Evolutionary conservation across 306 rosid species (phyloP).

Genomic region (Herpetospermum pedunculosum): DNA sequence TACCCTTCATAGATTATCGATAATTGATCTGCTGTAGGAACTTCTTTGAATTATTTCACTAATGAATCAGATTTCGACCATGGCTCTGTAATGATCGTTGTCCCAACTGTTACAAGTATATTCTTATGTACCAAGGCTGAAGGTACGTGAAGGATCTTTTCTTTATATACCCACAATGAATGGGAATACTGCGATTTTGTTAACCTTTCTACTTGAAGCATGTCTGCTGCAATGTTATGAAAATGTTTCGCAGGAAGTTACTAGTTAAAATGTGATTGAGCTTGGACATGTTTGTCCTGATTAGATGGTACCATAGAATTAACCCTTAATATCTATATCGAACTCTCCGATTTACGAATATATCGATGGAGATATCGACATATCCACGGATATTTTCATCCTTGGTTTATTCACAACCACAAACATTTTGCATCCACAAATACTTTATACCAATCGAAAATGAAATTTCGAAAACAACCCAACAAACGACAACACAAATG

Average conservation of each 20-base stretch:
- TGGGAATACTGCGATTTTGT: background rate
- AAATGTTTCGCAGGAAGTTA: background rate
- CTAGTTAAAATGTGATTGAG: background rate
- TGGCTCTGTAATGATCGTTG: background rate
- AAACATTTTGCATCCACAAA: too few species aligned
- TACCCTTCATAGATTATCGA: background rate
- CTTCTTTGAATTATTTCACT: background rate
- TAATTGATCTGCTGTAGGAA: background rate
- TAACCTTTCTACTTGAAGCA: background rate
- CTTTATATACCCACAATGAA: background rate
- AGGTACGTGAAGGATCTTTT: background rate
- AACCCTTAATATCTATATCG: too few species aligned
- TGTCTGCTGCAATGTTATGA: background rate
- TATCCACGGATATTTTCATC: too few species aligned
- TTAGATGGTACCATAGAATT: background rate
- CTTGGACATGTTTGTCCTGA: background rate
- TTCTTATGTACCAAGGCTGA: background rate
- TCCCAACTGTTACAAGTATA: background rate
- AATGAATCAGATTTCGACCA: background rate
- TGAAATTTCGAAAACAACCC: too few species aligned
- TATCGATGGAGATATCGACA: too few species aligned
- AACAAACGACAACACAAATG: too few species aligned
- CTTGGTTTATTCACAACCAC: too few species aligned
- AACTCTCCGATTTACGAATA: too few species aligned
- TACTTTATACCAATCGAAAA: too few species aligned